Base-by-base conservation (phyloP, 2,329 filamentous ascomycete species). In the Alternaria alternata region DNA sequence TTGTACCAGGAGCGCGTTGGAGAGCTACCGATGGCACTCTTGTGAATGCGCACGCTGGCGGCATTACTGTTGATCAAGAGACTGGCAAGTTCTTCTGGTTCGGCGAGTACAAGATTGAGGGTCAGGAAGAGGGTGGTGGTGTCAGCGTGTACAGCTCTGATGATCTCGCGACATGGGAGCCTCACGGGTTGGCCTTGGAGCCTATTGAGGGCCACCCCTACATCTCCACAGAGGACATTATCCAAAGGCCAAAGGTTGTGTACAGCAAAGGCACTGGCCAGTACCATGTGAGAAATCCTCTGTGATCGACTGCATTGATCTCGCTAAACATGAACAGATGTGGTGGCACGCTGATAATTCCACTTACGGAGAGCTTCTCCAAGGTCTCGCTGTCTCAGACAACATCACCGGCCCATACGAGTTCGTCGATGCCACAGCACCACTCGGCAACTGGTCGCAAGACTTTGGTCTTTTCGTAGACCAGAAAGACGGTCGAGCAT, bases 391-490 rank as follows among this genome's bases (percentile, higher is more conserved):
- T 3, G 82, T 82, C 1, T 81, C 85, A 0, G 81, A 85, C 55
- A 82, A 80, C 28, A 83, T 86, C 55, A 79, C 78, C 0, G 86
- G 86, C 0, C 86, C 86, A 0, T 88, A 87, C 69, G 80, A 68
- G 2, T 87, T 87, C 59, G 78, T 86, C 14, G 80, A 84, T 41
- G 86, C 85, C 1, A 83, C 81, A 0, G 77, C 82, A 0, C 86
- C 86, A 0, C 81, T 88, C 0, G 86, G 86, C 2, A 88, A 88
- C 71, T 88, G 86, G 86, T 87, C 84, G 0, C 86, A 88, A 63
- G 86, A 88, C 56, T 88, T 87, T 46, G 86, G 86, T 9, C 78
- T 87, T 22, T 88, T 88, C 62, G 86, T 84, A 4, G 86, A 88
- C 65, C 85, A 85, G 73, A 87, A 87, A 58, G 81, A 86, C 42